Percentiles rank a stretch among this genome's conserved stretches.
phyloP scores from a whole-genome alignment of 352 stramenopile genomes.

The Paralagenidium karlingii region DNA sequence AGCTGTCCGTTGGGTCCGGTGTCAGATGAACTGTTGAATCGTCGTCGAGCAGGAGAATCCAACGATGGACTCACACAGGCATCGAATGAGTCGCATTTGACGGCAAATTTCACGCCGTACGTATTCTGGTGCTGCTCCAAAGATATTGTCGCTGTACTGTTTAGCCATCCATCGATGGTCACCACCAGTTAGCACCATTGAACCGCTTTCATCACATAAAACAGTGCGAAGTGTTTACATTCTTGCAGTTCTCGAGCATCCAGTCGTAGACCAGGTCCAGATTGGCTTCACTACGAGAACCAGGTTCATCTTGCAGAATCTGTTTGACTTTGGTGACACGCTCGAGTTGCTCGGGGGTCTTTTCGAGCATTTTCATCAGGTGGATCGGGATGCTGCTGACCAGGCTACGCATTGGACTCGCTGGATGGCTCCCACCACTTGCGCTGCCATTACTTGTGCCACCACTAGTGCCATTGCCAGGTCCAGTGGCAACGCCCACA shows the following conservation, averaged over 20 bases:
- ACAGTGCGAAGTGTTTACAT: slow-evolving; percentile 8
- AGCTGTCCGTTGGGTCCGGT: not conserved
- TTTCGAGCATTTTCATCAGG: slow-evolving; percentile 41
- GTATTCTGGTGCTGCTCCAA: slow-evolving; percentile 57
- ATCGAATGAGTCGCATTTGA: slow-evolving; percentile 58
- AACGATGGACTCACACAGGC: slow-evolving; percentile 27
- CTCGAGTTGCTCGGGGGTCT: slow-evolving; percentile 34
- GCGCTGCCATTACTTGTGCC: too few species aligned
- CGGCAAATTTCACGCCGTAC: slow-evolving; percentile 66
- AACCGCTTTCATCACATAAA: not conserved
- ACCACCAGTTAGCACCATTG: not conserved
- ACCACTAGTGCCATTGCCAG: too few species aligned
- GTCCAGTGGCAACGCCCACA: too few species aligned
- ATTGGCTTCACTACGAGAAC: slow-evolving; percentile 41
- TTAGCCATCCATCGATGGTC: not conserved
- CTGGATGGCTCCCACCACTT: too few species aligned
- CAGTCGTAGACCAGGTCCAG: slow-evolving; percentile 61
- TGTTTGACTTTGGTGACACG: slow-evolving; percentile 32
- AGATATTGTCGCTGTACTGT: slow-evolving; percentile 73
- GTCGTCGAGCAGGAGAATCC: not conserved
- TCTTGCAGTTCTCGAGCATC: slow-evolving; percentile 73
- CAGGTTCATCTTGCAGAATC: slow-evolving; percentile 36
- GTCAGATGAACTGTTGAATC: not conserved
- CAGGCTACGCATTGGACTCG: too few species aligned
- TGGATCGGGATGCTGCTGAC: slow-evolving; percentile 30